Base-by-base conservation (phyloP, 1,284 basidiomycete genomes). In the Phylloboletellus chloephorus region DNA sequence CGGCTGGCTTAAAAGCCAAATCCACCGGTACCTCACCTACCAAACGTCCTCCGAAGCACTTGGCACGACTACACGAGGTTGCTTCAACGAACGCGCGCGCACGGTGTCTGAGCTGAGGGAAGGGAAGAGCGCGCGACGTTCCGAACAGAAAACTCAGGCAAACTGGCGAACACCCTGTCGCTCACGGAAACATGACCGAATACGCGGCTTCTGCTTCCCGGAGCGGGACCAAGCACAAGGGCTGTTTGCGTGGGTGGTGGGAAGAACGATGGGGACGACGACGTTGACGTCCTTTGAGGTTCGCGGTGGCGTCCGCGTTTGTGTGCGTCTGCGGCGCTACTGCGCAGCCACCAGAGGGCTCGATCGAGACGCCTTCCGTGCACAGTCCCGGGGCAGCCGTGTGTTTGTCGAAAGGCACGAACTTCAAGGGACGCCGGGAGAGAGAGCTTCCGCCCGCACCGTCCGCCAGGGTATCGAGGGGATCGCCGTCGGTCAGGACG, bases 121-220 rank as follows among this genome's bases (percentile, higher is more conserved):
- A n/a, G n/a, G n/a, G n/a, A n/a, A n/a, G n/a, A n/a, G n/a, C 51
- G 17, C 53, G 20, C 36, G 39, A 61, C 28, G n/a, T n/a, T n/a
- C n/a, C n/a, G n/a, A n/a, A n/a, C n/a, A n/a, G n/a, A n/a, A n/a
- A n/a, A n/a, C n/a, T n/a, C n/a, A n/a, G n/a, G n/a, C n/a, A n/a
- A n/a, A n/a, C 6, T n/a, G 2, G 16, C 30, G 25, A 22, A 32
- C 10, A 2, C 21, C 13, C 19, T 11, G 8, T 6, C 13, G 49
- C 58, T 49, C 29, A 60, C 61, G 52, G 43, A 47, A 64, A 62
- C 34, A 53, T 53, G 17, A 19, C 13, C 7, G 60, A 40, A 25
- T 64, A 61, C 13, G 58, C 60, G 7, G 45, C 48, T 34, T 60
- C 58, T 25, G 60, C 57, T 40, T 63, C 56, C 17, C 19, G 46